phyloP scores from a whole-genome alignment of 1,284 basidiomycete genomes.

The Schizophyllum amplum region DNA sequence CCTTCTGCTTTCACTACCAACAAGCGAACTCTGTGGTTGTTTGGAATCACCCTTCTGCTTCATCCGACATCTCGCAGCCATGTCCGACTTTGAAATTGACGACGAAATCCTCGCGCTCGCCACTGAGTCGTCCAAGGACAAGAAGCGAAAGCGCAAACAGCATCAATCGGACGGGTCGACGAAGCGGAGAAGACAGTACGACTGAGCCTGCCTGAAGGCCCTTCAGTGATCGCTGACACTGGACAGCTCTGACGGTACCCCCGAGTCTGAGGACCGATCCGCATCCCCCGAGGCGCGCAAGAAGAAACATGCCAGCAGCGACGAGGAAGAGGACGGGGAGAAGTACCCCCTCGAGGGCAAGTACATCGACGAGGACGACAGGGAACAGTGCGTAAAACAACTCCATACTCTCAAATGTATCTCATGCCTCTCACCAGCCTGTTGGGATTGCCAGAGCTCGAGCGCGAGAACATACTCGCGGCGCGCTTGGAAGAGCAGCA shows the following conservation, averaged over 20 bases:
- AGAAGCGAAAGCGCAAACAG: neutral
- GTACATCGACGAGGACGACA: slow-evolving; percentile 79
- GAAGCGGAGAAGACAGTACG: neutral
- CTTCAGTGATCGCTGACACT: neutral
- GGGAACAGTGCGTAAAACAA: slow-evolving; percentile 53
- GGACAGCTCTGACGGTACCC: slow-evolving; percentile 23
- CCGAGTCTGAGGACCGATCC: slow-evolving; percentile 38
- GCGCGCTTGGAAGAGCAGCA: slow-evolving; percentile 77
- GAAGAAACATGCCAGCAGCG: neutral
- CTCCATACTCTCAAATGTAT: neutral
- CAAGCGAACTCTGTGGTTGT: too few relatives aligned
- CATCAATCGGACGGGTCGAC: neutral
- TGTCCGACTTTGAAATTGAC: neutral
- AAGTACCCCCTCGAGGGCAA: slow-evolving; percentile 89
- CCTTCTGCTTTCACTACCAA: too few relatives aligned
- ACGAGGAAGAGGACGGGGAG: slow-evolving; percentile 37
- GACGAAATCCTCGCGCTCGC: neutral
- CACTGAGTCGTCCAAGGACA: neutral
- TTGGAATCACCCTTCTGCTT: too few relatives aligned
- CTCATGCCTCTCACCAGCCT: slow-evolving; percentile 42
- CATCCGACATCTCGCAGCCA: neutral
- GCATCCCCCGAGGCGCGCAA: slow-evolving; percentile 52
- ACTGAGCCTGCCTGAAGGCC: neutral
- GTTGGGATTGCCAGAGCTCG: slow-evolving; percentile 75
- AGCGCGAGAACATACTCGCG: slow-evolving; percentile 81